Base-by-base conservation (phyloP, 345 rosid genomes). In the Acer yangbiense region DNA sequence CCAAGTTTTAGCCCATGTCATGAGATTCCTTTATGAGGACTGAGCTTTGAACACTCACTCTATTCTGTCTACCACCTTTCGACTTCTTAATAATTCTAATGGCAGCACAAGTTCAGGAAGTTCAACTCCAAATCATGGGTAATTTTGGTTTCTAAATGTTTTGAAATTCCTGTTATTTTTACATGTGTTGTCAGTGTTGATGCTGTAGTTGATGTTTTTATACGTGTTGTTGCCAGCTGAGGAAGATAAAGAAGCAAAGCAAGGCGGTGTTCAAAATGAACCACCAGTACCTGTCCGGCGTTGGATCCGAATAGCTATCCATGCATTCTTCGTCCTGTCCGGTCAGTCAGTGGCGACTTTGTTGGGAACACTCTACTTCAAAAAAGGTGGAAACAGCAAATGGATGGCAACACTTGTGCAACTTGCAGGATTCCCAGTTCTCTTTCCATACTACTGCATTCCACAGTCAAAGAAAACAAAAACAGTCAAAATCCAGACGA, bases 341-440 rank as follows among this genome's bases (percentile, higher is more conserved):
- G 87, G 89, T 73, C 89, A 88, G 71, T 50, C 91, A 10, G 67
- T 72, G 7, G 82, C 90, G 1, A 77, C 83, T 1, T 63, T 89
- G 62, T 64, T 89, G 23, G 91, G 86, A 7, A 85, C 89, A 66
- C 79, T 85, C 4, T 90, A 89, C 80, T 88, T 57, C 61, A 81
- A 80, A 60, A 83, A 83, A 48, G 88, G 93, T 17, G 89, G 92
- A 7, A 85, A 77, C 27, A 85, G 90, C 82, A 80, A 74, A 76
- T 89, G 90, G 89, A 67, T 89, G 79, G 86, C 79, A 75, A 75
- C 92, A 27, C 82, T 87, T 0, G 78, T 82, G 4, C 93, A 88
- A 60, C 73, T 75, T 18, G 69, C 72, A 0, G 93, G 93, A 66
- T 88, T 91, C 83, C 88, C 88, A 0, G 72, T 87, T 77, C 85